Evolutionary conservation across 768 basidiomycete species (phyloP), one percentile per base, ranked within the genome.

Genomic region (Mycena polygramma): DNA sequence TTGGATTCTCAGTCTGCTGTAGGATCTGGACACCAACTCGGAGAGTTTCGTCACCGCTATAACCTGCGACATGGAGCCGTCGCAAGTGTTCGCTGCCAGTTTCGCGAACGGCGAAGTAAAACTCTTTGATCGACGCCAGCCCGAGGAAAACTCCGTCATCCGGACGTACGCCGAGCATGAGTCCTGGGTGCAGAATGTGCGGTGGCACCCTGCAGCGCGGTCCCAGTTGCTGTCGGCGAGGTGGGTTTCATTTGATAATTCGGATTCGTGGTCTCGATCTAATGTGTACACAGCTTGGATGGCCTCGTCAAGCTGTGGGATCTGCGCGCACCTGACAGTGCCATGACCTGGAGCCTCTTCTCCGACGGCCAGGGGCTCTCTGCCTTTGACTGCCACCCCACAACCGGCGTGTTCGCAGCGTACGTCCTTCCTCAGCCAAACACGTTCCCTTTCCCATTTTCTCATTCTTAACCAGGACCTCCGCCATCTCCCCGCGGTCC

Each of bases 221-320:
- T 85, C 86, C 7, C 93, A 96, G 72, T 87, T 98, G 75, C 79
- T 98, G 11, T 95, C 96, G 15, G 96, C 93, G 22, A 92, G 94
- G 97, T 97, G 74, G 19, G 95, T 92, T 30, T 30, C 95, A 72
- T 36, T 35, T 45, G 14, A 45, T 26, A n/a, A n/a, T n/a, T n/a
- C n/a, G n/a, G 30, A 30, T 35, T 45, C 46, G 26, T 41, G 46
- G 37, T 63, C 6, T 24, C 43, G 30, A 52, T 61, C 69, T 74
- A 37, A 72, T 26, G 13, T 49, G 48, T 55, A 60, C 48, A 19
- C 74, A 98, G 98, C 75, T 80, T 95, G 78, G 93, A 94, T 75
- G 98, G 98, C 0, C 91, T 94, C 75, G 92, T 98, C 49, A 93
- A 93, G 75, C 81, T 99, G 11, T 99, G 96, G 92, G 98, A 99